These are phyloP conservation scores for Fusarium chlamydosporum DNA, from an alignment of 2,329 filamentous ascomycete genomes.

Conservation along the genomic window DNA sequence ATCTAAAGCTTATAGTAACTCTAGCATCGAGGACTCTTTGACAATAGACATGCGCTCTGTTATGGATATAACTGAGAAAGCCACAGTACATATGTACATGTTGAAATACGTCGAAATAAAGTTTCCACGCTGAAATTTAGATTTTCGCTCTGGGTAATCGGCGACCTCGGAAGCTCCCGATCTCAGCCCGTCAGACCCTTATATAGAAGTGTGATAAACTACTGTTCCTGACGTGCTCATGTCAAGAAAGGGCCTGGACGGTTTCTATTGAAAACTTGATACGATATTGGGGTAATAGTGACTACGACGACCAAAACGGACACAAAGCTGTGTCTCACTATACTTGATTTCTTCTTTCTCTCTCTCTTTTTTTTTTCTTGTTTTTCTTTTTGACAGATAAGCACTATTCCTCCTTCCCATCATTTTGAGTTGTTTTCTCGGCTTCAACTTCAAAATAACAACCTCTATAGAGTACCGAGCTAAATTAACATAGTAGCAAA, in stretches of 20 bases:
- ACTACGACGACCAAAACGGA: fast-evolving
- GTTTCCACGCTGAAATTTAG: constrained; percentile 10
- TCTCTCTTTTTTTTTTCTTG: too few relatives aligned
- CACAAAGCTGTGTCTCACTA: neutral
- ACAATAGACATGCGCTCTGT: neutral
- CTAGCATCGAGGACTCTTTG: neutral
- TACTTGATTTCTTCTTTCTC: too few relatives aligned
- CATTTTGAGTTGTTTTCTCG: too few relatives aligned
- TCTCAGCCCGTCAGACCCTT: constrained; percentile 53
- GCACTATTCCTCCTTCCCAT: too few relatives aligned
- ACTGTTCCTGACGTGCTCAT: neutral
- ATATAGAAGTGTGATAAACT: neutral
- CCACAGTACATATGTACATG: neutral
- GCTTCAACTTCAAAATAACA: too few relatives aligned
- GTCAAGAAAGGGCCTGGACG: fast-evolving
- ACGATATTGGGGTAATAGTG: neutral
- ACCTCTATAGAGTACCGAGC: too few relatives aligned
- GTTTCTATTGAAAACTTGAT: neutral
- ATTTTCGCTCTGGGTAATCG: constrained; percentile 35
- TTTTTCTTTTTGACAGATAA: too few relatives aligned
- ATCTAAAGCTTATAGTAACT: neutral
- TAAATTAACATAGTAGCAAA: too few relatives aligned
- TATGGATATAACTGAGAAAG: neutral
- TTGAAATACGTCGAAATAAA: neutral
- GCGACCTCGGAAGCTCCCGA: constrained; percentile 75